Evolutionary conservation across 768 basidiomycete species (phyloP).

Genomic region (Symmetrospora coprosmae): DNA sequence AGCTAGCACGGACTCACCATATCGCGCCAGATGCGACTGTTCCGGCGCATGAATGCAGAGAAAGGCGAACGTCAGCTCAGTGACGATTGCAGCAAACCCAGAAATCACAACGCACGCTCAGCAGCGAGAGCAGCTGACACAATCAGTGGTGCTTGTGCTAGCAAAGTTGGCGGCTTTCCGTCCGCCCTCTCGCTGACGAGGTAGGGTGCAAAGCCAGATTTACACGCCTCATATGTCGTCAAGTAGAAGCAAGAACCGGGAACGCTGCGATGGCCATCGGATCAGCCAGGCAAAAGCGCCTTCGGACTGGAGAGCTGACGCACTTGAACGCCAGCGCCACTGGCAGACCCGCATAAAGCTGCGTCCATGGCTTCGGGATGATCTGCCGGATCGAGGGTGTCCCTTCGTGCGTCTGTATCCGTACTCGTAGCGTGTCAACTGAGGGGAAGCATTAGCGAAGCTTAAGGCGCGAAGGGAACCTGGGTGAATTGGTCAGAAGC

Average conservation of each 20-base stretch:
- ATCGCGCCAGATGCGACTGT: conserved; percentile 29
- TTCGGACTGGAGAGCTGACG: background rate
- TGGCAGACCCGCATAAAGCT: conserved; percentile 29
- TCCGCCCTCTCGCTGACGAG: conserved; percentile 6
- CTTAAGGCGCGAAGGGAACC: background rate
- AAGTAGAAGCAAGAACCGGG: conserved; percentile 28
- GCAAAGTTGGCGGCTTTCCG: conserved; percentile 19
- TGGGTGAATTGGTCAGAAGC: background rate
- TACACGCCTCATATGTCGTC: conserved; percentile 26
- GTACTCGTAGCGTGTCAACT: conserved; percentile 31
- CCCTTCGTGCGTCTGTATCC: conserved; percentile 28
- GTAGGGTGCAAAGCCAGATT: background rate
- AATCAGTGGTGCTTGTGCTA: conserved; percentile 29
- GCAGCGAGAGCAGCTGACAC: conserved; percentile 27
- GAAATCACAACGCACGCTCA: conserved; percentile 19
- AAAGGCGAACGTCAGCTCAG: background rate
- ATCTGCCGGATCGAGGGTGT: conserved; percentile 25
- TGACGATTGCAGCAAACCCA: background rate
- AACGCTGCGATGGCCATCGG: background rate
- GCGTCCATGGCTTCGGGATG: conserved; percentile 22
- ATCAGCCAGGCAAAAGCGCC: background rate
- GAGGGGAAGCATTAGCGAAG: background rate
- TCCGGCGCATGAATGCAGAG: background rate
- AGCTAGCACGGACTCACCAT: conserved; percentile 21
- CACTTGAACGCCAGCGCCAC: conserved; percentile 29